phyloP scores from a whole-genome alignment of 1,284 basidiomycete genomes.

The Cryptococcus jaspeensis region DNA sequence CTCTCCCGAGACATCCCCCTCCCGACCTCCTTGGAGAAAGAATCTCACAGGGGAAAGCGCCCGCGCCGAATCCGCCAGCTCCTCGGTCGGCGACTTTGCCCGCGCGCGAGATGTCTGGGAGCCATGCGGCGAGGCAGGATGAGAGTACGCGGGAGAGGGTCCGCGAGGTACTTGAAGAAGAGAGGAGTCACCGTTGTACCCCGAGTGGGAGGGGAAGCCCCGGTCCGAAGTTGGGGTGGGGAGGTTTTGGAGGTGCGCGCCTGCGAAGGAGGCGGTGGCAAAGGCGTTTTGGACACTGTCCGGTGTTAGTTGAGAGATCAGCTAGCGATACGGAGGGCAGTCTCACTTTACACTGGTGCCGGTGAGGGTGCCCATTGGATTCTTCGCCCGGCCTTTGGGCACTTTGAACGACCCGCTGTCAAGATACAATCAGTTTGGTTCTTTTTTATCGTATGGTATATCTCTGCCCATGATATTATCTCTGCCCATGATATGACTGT shows the following conservation, averaged over 20 bases:
- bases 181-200: no score
- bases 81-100: conserved; percentile 31
- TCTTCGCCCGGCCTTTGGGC: conserved; percentile 15
- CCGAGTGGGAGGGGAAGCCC: background rate
- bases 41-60: conserved; percentile 39
- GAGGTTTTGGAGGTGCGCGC: conserved; percentile 21
- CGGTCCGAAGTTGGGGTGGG: background rate
- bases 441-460: background rate
- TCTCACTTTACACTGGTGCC: conserved; percentile 45
- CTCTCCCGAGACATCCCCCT: conserved; percentile 22
- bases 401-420: conserved; percentile 22
- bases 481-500: no score
- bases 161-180: background rate
- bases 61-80: conserved; percentile 26
- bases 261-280: conserved; percentile 37
- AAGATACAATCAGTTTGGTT: background rate
- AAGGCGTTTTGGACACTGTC: background rate
- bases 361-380: conserved; percentile 18
- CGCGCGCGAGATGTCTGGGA: conserved; percentile 10
- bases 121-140: background rate
- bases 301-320: no score
- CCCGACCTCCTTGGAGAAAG: conserved; percentile 28
- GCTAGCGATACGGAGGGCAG: background rate
- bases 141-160: conserved; percentile 4
- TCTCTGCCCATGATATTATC: no score